Evolutionary conservation across 306 rosid genomes (phyloP).

Genomic region (Corylus avellana): DNA sequence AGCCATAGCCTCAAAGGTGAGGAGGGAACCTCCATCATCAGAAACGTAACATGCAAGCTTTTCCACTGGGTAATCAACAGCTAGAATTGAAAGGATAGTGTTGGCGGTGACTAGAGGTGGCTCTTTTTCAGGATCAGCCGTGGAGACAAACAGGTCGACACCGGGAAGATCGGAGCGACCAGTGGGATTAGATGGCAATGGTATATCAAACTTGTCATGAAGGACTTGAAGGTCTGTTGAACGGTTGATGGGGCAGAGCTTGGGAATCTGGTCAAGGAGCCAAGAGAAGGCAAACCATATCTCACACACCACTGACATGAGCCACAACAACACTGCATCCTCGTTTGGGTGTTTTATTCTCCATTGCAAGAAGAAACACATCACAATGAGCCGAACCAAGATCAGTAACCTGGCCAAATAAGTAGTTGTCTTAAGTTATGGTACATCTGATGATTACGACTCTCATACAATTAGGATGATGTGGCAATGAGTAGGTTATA

Average conservation of each 20-base stretch:
- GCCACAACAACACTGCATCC: conserved; percentile 80
- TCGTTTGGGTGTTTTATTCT: conserved; percentile 69
- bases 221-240: conserved; percentile 73
- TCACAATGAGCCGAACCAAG: conserved; percentile 51
- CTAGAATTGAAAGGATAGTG: conserved; percentile 81
- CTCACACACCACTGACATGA: conserved; percentile 83
- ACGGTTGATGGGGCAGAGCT: conserved; percentile 76
- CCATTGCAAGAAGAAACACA: conserved; percentile 78
- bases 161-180: conserved; percentile 56
- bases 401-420: conserved; percentile 54
- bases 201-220: conserved; percentile 67
- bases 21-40: conserved; percentile 89
- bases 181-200: conserved; percentile 51
- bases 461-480: too few species aligned
- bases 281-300: conserved; percentile 94
- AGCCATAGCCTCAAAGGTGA: conserved; percentile 80
- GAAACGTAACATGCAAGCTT: conserved; percentile 83
- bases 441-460: neutral
- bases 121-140: conserved; percentile 93
- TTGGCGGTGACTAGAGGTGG: conserved; percentile 91
- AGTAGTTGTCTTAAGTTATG: neutral
- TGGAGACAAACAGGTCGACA: conserved; percentile 75
- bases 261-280: conserved; percentile 90
- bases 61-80: conserved; percentile 89
- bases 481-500: too few species aligned